Evolutionary conservation across 306 rosid genomes (phyloP).

Genomic region (peach (Prunus persica)): DNA sequence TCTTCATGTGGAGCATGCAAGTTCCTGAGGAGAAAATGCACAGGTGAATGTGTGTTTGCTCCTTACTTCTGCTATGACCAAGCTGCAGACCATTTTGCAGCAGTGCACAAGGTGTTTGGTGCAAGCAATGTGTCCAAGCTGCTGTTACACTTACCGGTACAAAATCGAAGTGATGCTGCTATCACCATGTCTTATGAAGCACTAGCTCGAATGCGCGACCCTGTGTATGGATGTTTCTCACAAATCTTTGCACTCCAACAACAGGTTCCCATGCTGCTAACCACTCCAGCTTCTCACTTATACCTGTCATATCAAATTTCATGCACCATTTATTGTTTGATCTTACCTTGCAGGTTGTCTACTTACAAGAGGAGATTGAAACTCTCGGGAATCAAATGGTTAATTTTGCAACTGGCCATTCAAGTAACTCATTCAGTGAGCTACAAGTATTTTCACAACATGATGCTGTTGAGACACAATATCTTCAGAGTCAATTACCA

Average conservation of each 20-base stretch:
- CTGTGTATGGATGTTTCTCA: slow-evolving; percentile 76
- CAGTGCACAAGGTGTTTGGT: slow-evolving; percentile 84
- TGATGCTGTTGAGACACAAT: slow-evolving; percentile 34
- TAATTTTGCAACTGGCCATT: slow-evolving; percentile 20
- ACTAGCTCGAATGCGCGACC: slow-evolving; percentile 75
- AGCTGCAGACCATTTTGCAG: slow-evolving; percentile 70
- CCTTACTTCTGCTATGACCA: slow-evolving; percentile 78
- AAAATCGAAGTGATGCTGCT: slow-evolving; percentile 67
- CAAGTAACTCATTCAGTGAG: slow-evolving; percentile 28
- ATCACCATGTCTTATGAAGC: slow-evolving; percentile 77
- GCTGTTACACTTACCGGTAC: slow-evolving; percentile 61
- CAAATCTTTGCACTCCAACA: slow-evolving; percentile 78
- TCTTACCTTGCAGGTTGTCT: slow-evolving; percentile 47
- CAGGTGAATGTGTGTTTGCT: slow-evolving; percentile 65
- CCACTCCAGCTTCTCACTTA: background rate
- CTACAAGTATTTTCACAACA: slow-evolving; percentile 37
- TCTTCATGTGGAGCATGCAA: slow-evolving; percentile 94
- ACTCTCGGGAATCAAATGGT: slow-evolving; percentile 56
- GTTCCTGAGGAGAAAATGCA: slow-evolving; percentile 78
- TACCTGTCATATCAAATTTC: background rate
- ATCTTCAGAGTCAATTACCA: slow-evolving; percentile 35
- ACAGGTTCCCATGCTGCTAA: slow-evolving; percentile 40
- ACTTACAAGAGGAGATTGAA: slow-evolving; percentile 88
- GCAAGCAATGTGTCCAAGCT: slow-evolving; percentile 82
- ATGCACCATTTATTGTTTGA: background rate